These are phyloP conservation scores for Penicillium hesseltinei DNA, from an alignment of 2,329 filamentous ascomycete genomes.

Conservation along the genomic window DNA sequence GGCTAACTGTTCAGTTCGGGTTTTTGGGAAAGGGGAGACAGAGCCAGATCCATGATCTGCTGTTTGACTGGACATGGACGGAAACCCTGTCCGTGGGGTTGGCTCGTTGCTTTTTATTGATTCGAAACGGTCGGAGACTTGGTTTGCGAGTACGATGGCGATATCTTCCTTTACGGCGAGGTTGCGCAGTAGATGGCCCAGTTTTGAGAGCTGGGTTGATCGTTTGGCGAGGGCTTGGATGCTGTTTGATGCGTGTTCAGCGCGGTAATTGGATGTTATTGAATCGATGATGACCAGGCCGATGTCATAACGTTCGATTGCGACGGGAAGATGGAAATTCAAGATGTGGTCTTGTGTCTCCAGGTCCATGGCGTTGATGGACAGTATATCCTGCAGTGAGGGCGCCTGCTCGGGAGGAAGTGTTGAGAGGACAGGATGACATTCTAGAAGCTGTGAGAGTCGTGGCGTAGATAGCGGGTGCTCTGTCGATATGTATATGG, in stretches of 20 bases:
- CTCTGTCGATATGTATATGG: conserved; percentile 93
- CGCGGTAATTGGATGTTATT: conserved; percentile 91
- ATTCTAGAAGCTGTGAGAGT: conserved; percentile 72
- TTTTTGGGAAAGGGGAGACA: conserved; percentile 23
- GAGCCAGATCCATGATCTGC: conserved; percentile 18
- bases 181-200: conserved; percentile 71
- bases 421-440: conserved; percentile 60
- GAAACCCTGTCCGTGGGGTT: conserved; percentile 5
- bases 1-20: conserved; percentile 8
- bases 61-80: conserved; percentile 15
- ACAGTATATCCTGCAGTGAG: conserved; percentile 73
- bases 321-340: conserved; percentile 85
- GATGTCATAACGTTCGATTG: conserved; percentile 70
- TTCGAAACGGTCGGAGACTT: conserved; percentile 85
- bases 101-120: conserved; percentile 11
- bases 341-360: conserved; percentile 96
- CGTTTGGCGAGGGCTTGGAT: conserved; percentile 66
- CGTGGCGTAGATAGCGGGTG: conserved; percentile 77
- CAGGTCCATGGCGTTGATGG: conserved; percentile 80
- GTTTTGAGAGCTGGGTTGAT: conserved; percentile 70
- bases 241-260: conserved; percentile 59
- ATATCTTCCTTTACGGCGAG: conserved; percentile 72
- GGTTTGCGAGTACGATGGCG: conserved; percentile 89
- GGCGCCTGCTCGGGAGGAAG: conserved; percentile 49
- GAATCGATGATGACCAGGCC: conserved; percentile 87